phyloP scores from a whole-genome alignment of 2,329 filamentous ascomycete species.

The Talaromyces funiculosus region DNA sequence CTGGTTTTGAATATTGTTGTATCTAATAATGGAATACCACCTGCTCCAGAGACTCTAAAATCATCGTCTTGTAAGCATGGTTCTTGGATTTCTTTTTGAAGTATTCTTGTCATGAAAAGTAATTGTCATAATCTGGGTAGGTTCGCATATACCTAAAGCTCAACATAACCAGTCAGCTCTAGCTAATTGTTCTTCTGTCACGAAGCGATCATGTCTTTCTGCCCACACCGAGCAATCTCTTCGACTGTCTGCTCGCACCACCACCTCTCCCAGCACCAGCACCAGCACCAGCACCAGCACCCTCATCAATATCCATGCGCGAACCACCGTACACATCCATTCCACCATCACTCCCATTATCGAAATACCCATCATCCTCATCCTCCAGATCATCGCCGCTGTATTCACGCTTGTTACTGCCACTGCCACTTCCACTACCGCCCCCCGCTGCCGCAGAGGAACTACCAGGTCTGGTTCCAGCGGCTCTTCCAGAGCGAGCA shows the following conservation, averaged over 20 bases:
- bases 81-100: not conserved
- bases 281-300: slow-evolving; percentile 24
- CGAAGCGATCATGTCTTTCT: slow-evolving; percentile 24
- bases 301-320: slow-evolving; percentile 39
- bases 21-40: not conserved
- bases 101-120: not conserved
- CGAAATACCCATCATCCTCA: slow-evolving; percentile 34
- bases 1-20: not conserved
- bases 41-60: not conserved
- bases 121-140: not conserved
- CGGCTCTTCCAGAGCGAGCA: not conserved
- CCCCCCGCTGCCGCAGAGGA: not conserved
- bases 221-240: slow-evolving; percentile 30
- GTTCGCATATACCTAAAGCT: not conserved
- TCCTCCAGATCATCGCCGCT: slow-evolving; percentile 31
- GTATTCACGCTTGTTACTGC: slow-evolving; percentile 38
- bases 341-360: slow-evolving; percentile 25
- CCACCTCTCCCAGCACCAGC: not conserved
- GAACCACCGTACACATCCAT: slow-evolving; percentile 20
- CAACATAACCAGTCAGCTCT: not conserved
- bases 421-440: slow-evolving; percentile 3
- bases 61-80: not conserved
- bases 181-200: not conserved
- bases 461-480: slow-evolving; percentile 10
- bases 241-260: slow-evolving; percentile 25